Conservation (phyloP, 2,329 filamentous ascomycete genomes). For the Berkeleyomyces basicola region DNA sequence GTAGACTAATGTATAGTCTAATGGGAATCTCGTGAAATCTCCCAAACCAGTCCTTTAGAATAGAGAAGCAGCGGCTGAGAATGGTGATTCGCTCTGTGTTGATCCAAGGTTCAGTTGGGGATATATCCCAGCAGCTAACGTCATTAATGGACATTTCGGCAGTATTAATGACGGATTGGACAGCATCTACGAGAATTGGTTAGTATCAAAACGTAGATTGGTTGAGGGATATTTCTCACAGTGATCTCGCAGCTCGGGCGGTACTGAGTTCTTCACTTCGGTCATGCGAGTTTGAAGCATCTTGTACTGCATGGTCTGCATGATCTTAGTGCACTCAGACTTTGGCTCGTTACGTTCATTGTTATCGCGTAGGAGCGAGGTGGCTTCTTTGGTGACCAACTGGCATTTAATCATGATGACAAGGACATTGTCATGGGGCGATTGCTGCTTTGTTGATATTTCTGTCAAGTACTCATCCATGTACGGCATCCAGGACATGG, state of each 20-base stretch:
- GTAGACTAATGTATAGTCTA: slow-evolving; percentile 5
- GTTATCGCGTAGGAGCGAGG: slow-evolving; percentile 4
- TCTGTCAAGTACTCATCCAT: slow-evolving; percentile 36
- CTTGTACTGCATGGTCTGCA: slow-evolving; percentile 10
- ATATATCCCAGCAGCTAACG: slow-evolving; percentile 9
- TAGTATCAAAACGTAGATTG: background rate
- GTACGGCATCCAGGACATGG: slow-evolving; percentile 35
- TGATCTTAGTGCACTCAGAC: background rate
- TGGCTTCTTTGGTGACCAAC: slow-evolving; percentile 8
- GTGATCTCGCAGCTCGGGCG: background rate
- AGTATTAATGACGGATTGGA: slow-evolving; percentile 5
- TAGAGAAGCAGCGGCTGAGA: slow-evolving; percentile 9
- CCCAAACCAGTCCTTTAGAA: slow-evolving; percentile 5
- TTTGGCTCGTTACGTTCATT: slow-evolving; percentile 1
- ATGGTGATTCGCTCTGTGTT: slow-evolving; percentile 9
- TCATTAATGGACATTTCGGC: slow-evolving; percentile 11
- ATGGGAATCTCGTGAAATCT: slow-evolving; percentile 8
- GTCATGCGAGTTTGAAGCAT: slow-evolving; percentile 8
- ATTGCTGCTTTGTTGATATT: slow-evolving; percentile 20
- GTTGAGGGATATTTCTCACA: slow-evolving; percentile 1
- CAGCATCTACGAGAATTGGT: background rate
- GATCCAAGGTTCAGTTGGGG: slow-evolving; percentile 3
- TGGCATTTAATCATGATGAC: slow-evolving; percentile 11
- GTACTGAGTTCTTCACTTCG: slow-evolving; percentile 5
- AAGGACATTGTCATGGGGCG: slow-evolving; percentile 6